Evolutionary conservation across 2,329 filamentous ascomycete species (phyloP).

Genomic region (Colletotrichum sp.): DNA sequence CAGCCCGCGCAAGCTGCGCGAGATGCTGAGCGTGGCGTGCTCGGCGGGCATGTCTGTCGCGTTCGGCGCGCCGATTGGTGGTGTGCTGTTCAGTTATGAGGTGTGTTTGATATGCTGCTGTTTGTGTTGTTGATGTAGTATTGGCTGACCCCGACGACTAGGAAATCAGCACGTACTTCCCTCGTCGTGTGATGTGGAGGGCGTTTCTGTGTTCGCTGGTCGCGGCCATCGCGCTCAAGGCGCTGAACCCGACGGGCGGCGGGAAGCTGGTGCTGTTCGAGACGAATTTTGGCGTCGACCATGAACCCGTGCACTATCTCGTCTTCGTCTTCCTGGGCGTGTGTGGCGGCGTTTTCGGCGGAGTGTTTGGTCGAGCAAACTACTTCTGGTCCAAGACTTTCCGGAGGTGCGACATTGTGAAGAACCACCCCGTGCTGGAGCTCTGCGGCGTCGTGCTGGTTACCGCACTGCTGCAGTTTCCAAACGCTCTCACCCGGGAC

Average conservation of each 20-base stretch:
- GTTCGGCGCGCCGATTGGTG: constrained; percentile 67
- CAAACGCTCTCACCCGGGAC: constrained; percentile 58
- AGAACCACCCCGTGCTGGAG: constrained; percentile 60
- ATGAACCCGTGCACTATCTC: constrained; percentile 58
- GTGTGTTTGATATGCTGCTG: constrained; percentile 12
- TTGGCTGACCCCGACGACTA: background rate
- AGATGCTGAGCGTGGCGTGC: constrained; percentile 62
- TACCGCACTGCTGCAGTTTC: constrained; percentile 60
- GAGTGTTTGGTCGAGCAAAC: constrained; percentile 63
- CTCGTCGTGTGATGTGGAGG: constrained; percentile 59
- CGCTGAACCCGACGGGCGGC: constrained; percentile 64
- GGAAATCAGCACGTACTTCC: constrained; percentile 66
- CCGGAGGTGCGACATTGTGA: constrained; percentile 56
- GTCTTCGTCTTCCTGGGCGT: constrained; percentile 62
- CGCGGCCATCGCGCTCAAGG: constrained; percentile 60
- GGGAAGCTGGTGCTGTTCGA: constrained; percentile 67
- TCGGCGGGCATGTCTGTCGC: constrained; percentile 64
- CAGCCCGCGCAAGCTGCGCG: constrained; percentile 62
- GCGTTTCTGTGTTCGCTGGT: constrained; percentile 63
- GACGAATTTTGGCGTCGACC: constrained; percentile 62
- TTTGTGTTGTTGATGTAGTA: background rate
- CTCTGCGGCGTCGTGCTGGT: constrained; percentile 57
- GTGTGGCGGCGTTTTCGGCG: constrained; percentile 63
- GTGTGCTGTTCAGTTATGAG: constrained; percentile 65
- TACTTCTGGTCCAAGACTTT: constrained; percentile 62